These are phyloP conservation scores for Podaxis sp. DNA, from an alignment of 768 basidiomycete genomes.

Conservation along the genomic window DNA sequence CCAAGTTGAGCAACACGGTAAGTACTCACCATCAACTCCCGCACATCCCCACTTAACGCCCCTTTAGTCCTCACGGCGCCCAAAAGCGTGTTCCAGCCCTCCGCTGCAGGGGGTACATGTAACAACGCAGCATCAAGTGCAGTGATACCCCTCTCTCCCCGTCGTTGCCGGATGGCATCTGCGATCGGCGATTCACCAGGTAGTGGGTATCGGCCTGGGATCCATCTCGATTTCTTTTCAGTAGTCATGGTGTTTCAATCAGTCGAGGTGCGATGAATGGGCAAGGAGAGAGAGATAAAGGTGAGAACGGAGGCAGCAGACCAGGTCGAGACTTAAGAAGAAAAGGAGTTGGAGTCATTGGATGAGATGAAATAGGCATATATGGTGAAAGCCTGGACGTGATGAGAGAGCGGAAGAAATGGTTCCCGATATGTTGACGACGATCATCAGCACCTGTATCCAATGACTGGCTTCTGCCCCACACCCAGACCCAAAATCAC, in stretches of 20 bases:
- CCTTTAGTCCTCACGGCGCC: conserved; percentile 50
- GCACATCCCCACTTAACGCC: conserved; percentile 42
- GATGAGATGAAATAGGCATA: neutral
- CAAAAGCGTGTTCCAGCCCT: conserved; percentile 49
- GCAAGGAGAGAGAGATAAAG: neutral
- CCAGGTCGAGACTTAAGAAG: neutral
- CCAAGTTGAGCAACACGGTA: neutral
- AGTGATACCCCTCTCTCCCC: conserved; percentile 47
- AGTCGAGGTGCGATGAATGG: neutral
- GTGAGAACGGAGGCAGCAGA: neutral
- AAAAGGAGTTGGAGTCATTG: neutral
- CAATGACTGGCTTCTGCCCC: neutral
- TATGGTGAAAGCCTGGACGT: neutral
- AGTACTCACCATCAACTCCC: conserved; percentile 47
- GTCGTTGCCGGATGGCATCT: conserved; percentile 47
- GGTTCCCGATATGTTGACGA: neutral
- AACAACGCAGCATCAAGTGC: conserved; percentile 48
- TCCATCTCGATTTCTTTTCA: conserved; percentile 33
- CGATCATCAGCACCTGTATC: neutral
- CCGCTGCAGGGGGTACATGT: conserved; percentile 46
- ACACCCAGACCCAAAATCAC: neutral
- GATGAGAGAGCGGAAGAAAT: neutral
- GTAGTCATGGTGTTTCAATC: neutral
- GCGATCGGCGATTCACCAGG: conserved; percentile 42
- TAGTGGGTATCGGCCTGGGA: conserved; percentile 43